A percentile compares a stretch with the other conserved stretches of the same genome.
These are phyloP conservation scores for Colletotrichum costaricense DNA, from an alignment of 2,329 filamentous ascomycete genomes.

Conservation along the genomic window DNA sequence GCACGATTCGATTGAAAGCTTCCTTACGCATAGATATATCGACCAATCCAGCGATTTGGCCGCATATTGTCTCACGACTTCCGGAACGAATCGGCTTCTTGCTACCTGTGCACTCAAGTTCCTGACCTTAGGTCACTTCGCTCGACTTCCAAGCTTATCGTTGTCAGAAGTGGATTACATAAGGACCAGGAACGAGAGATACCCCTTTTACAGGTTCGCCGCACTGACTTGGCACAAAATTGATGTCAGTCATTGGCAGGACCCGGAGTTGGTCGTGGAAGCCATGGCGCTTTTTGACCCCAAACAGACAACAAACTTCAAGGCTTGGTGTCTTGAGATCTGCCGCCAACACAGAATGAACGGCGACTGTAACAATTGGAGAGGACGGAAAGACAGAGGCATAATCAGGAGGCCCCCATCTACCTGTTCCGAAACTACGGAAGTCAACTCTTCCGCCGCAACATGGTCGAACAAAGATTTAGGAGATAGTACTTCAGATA, in stretches of 20 bases:
- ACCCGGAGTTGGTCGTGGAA: neutral
- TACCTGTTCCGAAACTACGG: neutral
- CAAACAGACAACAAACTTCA: neutral
- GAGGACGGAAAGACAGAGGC: neutral
- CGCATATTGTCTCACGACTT: neutral
- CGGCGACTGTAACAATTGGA: neutral
- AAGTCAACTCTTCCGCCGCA: neutral
- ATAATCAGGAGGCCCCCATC: neutral
- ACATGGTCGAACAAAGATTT: neutral
- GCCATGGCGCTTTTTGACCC: conserved; percentile 1
- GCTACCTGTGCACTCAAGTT: neutral
- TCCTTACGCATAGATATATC: neutral
- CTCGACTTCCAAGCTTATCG: neutral
- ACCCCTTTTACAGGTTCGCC: conserved; percentile 14
- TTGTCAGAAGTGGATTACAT: neutral
- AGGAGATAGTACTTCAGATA: neutral
- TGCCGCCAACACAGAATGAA: neutral
- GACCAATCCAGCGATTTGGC: neutral
- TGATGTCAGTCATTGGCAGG: neutral
- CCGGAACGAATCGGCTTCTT: neutral
- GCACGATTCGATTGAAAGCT: neutral
- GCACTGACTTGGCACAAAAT: conserved; percentile 1
- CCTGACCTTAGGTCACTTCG: neutral
- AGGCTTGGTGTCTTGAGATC: conserved; percentile 8
- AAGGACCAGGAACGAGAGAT: neutral